Evolutionary conservation across 345 rosid species (phyloP).

Genomic region (Schrenkiella parvula): DNA sequence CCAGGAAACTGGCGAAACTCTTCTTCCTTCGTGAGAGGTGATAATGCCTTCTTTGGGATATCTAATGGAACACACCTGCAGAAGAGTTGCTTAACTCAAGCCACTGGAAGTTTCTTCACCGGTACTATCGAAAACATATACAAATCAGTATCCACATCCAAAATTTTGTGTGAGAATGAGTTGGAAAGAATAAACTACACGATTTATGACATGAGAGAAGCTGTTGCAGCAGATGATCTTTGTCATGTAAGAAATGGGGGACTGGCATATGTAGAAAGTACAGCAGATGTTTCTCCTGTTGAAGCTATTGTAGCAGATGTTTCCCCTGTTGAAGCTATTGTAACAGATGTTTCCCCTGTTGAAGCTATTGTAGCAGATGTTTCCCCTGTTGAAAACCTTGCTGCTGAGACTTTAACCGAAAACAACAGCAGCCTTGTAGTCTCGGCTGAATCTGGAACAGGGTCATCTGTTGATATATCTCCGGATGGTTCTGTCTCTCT

Average conservation of each 20-base stretch:
- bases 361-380: not conserved
- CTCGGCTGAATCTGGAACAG: constrained; percentile 41
- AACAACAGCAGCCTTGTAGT: constrained; percentile 32
- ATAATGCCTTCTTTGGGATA: constrained; percentile 36
- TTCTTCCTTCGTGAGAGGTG: constrained; percentile 37
- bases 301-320: not conserved
- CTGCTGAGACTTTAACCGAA: constrained; percentile 37
- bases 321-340: not conserved
- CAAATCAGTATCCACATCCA: constrained; percentile 17
- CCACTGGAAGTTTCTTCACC: constrained; percentile 43
- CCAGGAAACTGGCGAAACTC: constrained; percentile 45
- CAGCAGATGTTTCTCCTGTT: not conserved
- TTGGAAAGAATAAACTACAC: constrained; percentile 33
- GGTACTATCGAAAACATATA: constrained; percentile 36
- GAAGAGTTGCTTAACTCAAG: constrained; percentile 42
- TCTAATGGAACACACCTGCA: constrained; percentile 38
- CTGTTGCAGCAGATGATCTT: constrained; percentile 30
- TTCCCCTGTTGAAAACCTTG: constrained; percentile 19
- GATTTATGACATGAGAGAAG: constrained; percentile 38
- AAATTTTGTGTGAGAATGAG: constrained; percentile 34
- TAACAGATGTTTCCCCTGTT: not conserved
- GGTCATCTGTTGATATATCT: constrained; percentile 29
- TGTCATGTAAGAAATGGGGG: constrained; percentile 25
- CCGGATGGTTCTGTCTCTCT: constrained; percentile 38
- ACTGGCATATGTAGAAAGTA: constrained; percentile 46